Conservation (phyloP, 768 basidiomycete species). For the Phanerochaete carnosa region DNA sequence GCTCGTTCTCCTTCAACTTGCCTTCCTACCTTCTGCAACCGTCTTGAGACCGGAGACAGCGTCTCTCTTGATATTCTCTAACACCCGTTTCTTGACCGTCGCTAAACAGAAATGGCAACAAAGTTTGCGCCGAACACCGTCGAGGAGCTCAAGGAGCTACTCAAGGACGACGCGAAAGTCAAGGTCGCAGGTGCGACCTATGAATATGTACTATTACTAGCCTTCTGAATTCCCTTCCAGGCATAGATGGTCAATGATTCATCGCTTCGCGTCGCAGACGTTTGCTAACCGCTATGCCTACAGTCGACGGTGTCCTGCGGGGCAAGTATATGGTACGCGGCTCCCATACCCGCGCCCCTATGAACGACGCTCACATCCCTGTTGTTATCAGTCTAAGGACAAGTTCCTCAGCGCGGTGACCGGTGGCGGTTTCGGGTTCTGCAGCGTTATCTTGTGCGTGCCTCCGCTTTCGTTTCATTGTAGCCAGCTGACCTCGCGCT, state of each 20-base stretch:
- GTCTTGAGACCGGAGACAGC: neutral
- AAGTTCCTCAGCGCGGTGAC: conserved; percentile 85
- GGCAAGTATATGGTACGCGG: conserved; percentile 86
- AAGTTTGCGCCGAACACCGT: conserved; percentile 46
- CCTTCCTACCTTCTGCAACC: neutral
- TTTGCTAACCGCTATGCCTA: neutral
- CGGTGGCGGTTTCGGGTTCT: conserved; percentile 88
- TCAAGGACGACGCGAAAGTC: conserved; percentile 73
- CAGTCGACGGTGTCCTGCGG: conserved; percentile 90
- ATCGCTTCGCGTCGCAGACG: neutral
- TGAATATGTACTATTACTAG: neutral
- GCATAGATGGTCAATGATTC: conserved; percentile 60
- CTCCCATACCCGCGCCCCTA: neutral
- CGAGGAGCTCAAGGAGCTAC: conserved; percentile 50
- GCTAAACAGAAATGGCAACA: conserved; percentile 22
- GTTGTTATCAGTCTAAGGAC: conserved; percentile 64
- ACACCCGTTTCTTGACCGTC: neutral
- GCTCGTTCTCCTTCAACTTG: neutral
- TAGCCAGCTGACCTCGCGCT: neutral
- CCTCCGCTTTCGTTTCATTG: neutral
- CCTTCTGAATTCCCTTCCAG: conserved; percentile 29
- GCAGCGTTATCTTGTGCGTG: conserved; percentile 85
- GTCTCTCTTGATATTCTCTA: neutral
- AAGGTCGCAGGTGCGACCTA: conserved; percentile 81
- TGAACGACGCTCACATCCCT: neutral